These are phyloP conservation scores for Moniliophthora roreri DNA, from an alignment of 1,284 basidiomycete species.

Conservation along the genomic window DNA sequence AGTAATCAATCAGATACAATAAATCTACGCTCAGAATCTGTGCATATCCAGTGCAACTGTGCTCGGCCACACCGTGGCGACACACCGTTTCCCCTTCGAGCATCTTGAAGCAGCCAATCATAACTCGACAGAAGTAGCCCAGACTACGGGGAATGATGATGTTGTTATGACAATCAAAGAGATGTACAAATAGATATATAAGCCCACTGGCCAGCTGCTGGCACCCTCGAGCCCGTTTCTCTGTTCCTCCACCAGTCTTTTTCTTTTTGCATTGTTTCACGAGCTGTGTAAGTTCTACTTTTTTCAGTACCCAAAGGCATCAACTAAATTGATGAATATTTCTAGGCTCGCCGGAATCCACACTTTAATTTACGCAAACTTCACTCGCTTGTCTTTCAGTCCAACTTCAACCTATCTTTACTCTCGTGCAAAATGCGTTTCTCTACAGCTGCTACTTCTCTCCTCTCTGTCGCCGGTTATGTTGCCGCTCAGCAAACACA, in stretches of 20 bases:
- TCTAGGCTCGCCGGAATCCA: constrained; percentile 9
- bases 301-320: not conserved
- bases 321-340: too few species aligned
- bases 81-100: too few species aligned
- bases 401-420: constrained; percentile 5
- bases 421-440: constrained; percentile 49
- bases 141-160: too few species aligned
- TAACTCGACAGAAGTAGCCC: too few species aligned
- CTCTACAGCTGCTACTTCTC: constrained; percentile 41
- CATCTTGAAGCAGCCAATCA: too few species aligned
- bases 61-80: too few species aligned
- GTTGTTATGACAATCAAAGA: too few species aligned
- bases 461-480: constrained; percentile 39
- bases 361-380: constrained; percentile 9
- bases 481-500: constrained; percentile 33
- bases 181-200: too few species aligned
- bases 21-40: too few species aligned
- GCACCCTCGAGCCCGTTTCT: not conserved
- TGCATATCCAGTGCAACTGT: too few species aligned
- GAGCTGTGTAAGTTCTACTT: not conserved
- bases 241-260: constrained; percentile 18
- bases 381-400: constrained; percentile 8
- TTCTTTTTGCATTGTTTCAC: constrained; percentile 17
- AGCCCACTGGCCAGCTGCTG: too few species aligned
- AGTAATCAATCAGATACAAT: too few species aligned